Evolutionary conservation across 2,329 filamentous ascomycete genomes (phyloP).

Genomic region (Pseudocercospora musae): DNA sequence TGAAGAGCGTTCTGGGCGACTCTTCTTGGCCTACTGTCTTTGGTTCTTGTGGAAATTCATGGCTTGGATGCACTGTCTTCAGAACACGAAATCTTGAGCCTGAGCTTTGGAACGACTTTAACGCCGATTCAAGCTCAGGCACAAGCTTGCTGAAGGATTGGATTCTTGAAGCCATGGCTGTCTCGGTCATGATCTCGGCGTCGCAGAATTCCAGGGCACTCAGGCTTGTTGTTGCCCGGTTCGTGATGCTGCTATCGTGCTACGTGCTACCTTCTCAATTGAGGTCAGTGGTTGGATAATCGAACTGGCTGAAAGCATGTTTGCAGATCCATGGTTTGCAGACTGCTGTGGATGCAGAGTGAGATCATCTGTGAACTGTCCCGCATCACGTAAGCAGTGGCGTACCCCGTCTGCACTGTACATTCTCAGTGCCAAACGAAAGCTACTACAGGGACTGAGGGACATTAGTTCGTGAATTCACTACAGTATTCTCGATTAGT

Average conservation of each 20-base stretch:
- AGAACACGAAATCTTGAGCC: slow-evolving; percentile 36
- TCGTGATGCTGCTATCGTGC: background rate
- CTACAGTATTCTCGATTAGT: too few relatives aligned
- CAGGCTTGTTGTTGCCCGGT: background rate
- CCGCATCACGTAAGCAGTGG: too few relatives aligned
- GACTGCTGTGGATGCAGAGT: too few relatives aligned
- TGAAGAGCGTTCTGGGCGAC: slow-evolving; percentile 52
- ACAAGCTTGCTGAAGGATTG: slow-evolving; percentile 12
- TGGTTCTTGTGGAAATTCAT: slow-evolving; percentile 18
- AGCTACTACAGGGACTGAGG: too few relatives aligned
- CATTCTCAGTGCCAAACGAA: too few relatives aligned
- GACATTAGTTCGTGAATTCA: too few relatives aligned
- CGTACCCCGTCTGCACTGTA: too few relatives aligned
- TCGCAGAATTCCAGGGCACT: background rate
- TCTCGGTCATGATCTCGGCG: background rate
- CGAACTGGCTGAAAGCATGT: background rate
- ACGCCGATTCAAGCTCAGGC: slow-evolving; percentile 36
- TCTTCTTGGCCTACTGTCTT: slow-evolving; percentile 12
- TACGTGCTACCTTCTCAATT: background rate
- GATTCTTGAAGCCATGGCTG: slow-evolving; percentile 16
- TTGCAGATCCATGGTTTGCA: background rate
- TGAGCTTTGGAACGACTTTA: slow-evolving; percentile 46
- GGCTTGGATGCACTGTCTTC: slow-evolving; percentile 30
- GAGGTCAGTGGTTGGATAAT: background rate
- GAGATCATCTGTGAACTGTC: too few relatives aligned